Evolutionary conservation across 1,139 yeast genomes (phyloP).

Genomic region (Kurtzmaniella quercitrusa): DNA sequence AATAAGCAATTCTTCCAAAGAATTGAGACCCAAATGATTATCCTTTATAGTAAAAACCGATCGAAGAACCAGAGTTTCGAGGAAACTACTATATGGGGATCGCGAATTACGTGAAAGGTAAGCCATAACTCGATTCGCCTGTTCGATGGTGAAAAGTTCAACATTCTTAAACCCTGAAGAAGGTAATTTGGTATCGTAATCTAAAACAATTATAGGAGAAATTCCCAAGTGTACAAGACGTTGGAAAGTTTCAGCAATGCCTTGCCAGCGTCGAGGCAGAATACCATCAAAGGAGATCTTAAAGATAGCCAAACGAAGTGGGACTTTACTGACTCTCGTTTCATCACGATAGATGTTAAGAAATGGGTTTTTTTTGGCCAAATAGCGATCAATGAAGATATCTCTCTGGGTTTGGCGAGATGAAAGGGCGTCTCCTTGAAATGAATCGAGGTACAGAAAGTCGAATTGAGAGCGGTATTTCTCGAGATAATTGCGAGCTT

Average conservation of each 20-base stretch:
- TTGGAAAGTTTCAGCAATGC: slow-evolving; percentile 47
- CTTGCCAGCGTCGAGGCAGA: slow-evolving; percentile 28
- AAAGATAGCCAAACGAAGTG: slow-evolving; percentile 50
- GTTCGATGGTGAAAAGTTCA: slow-evolving; percentile 30
- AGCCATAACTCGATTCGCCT: slow-evolving; percentile 29
- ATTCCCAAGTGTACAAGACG: slow-evolving; percentile 50
- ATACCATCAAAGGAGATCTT: slow-evolving; percentile 41
- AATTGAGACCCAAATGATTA: slow-evolving; percentile 16
- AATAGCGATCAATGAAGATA: slow-evolving; percentile 37
- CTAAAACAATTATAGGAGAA: slow-evolving; percentile 30
- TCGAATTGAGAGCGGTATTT: slow-evolving; percentile 51
- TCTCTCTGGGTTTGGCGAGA: slow-evolving; percentile 32
- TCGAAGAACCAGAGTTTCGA: slow-evolving; percentile 22
- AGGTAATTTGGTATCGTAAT: slow-evolving; percentile 21
- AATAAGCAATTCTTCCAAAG: slow-evolving; percentile 32
- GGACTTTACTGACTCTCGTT: slow-evolving; percentile 29
- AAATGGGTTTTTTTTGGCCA: slow-evolving; percentile 33
- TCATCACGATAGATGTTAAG: slow-evolving; percentile 30
- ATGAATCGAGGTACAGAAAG: slow-evolving; percentile 15
- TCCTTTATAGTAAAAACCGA: slow-evolving; percentile 21
- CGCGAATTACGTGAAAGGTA: slow-evolving; percentile 9
- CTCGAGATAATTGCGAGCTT: slow-evolving; percentile 60
- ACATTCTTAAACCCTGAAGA: slow-evolving; percentile 23
- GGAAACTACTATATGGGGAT: neutral
- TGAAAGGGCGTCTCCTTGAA: slow-evolving; percentile 11